Conservation (phyloP, 306 rosid genomes). For the Senna tora region DNA sequence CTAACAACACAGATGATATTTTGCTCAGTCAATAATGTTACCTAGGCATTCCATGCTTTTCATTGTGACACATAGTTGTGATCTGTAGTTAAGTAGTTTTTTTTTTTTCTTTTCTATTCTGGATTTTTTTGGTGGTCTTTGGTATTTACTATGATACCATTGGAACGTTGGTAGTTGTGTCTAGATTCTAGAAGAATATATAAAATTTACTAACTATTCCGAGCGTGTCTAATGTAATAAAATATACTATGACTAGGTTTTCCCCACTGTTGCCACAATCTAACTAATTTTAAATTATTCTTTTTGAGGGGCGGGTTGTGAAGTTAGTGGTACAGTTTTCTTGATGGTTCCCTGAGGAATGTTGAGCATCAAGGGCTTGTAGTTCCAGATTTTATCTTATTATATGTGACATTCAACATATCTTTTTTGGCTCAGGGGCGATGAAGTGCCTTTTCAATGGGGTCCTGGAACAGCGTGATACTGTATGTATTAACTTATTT, state of each 20-base stretch:
- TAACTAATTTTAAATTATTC: not conserved
- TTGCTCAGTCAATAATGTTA: slow-evolving; percentile 12
- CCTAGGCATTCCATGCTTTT: slow-evolving; percentile 16
- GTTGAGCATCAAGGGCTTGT: slow-evolving; percentile 9
- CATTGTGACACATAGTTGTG: not conserved
- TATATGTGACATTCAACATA: not conserved
- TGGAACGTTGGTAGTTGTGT: not conserved
- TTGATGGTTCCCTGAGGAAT: slow-evolving; percentile 8
- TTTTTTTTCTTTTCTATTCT: not conserved
- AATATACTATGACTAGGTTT: slow-evolving; percentile 22
- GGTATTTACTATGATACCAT: slow-evolving; percentile 11
- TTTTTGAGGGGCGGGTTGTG: not conserved
- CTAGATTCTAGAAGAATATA: not conserved
- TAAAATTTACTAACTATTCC: not conserved
- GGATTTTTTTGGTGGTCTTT: not conserved
- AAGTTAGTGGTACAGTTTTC: not conserved
- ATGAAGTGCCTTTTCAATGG: slow-evolving; percentile 89
- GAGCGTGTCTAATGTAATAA: not conserved
- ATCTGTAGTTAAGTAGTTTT: not conserved
- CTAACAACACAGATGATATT: slow-evolving; percentile 14
- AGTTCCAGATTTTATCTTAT: slow-evolving; percentile 5
- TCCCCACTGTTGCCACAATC: not conserved
- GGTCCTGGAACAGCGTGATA: slow-evolving; percentile 80
- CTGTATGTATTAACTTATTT: slow-evolving; percentile 79
- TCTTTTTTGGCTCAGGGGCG: slow-evolving; percentile 56